Base-by-base conservation (phyloP, 805 yeast species). In the Ogataea nakhonphanomensis region DNA sequence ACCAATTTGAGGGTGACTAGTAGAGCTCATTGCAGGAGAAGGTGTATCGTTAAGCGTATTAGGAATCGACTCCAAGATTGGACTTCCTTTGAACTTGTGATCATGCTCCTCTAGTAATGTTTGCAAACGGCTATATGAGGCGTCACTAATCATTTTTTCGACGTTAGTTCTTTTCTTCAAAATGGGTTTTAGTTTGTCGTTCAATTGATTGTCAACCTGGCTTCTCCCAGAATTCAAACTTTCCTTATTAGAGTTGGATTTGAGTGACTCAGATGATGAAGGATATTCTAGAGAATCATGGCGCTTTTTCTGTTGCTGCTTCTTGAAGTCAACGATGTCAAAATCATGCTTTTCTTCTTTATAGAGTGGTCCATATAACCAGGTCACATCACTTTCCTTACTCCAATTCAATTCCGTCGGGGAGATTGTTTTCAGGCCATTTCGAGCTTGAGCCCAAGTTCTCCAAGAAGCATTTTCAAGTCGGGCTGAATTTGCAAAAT, bases 351-450 rank as follows among this genome's bases (percentile, higher is more conserved):
- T 45, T 12, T 54, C 55, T 7, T 49, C 57, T 33, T 54, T 55
- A 23, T 57, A 59, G 7, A 61, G 54, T 4, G 99, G 99, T 1
- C 99, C 99, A 65, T 91, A 93, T 10, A 93, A 74, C 99, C 99
- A 93, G 1, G 97, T 89, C 8, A 93, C 96, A 61, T 93, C 99
- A 43, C 84, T 82, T 55, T 93, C 99, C 64, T 95, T 93, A 31
- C 88, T 79, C 99, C 99, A 93, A 62, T 93, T 91, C 33, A 93
- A 85, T 26, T 78, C 75, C 55, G 88, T 95, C 1, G 99, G 99
- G 13, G 90, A 79, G 6, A 91, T 86, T 0, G 99, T 93, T 48
- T 71, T 65, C 38, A 82, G 65, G 23, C 79, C 72, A 48, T 78
- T 76, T 51, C 84, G 78, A 39, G 93, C 76, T 64, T 91, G 93